These are phyloP conservation scores for Plasmopara viticola DNA, from an alignment of 352 stramenopile species.

Conservation along the genomic window DNA sequence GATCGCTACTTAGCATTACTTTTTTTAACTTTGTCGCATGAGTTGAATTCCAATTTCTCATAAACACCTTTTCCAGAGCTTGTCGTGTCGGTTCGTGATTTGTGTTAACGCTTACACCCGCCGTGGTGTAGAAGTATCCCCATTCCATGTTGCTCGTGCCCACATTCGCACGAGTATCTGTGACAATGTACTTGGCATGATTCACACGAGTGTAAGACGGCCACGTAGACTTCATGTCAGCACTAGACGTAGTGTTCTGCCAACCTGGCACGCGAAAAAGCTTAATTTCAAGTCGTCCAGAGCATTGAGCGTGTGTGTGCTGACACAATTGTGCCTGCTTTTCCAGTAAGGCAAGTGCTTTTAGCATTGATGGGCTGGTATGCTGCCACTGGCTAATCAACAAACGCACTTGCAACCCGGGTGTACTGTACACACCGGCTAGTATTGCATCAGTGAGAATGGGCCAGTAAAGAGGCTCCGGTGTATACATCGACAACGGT, in stretches of 20 bases:
- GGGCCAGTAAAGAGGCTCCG: slow-evolving; percentile 57
- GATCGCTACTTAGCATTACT: slow-evolving; percentile 1
- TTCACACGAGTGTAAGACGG: slow-evolving; percentile 74
- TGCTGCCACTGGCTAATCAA: slow-evolving; percentile 79
- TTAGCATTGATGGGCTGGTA: slow-evolving; percentile 47
- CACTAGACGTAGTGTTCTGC: slow-evolving; percentile 49
- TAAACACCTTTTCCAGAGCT: slow-evolving; percentile 54
- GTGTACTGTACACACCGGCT: slow-evolving; percentile 46
- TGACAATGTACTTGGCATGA: slow-evolving; percentile 84
- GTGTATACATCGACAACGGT: slow-evolving; percentile 64
- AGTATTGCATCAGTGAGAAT: slow-evolving; percentile 59
- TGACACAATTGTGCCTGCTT: slow-evolving; percentile 43
- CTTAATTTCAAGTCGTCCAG: slow-evolving; percentile 57
- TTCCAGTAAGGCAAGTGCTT: slow-evolving; percentile 39
- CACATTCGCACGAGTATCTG: slow-evolving; percentile 70
- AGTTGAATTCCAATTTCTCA: slow-evolving; percentile 72
- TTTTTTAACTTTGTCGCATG: slow-evolving; percentile 41
- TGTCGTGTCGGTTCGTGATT: slow-evolving; percentile 48
- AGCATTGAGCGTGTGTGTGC: slow-evolving; percentile 31
- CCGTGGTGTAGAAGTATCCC: slow-evolving; percentile 83
- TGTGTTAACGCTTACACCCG: slow-evolving; percentile 73
- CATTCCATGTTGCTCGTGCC: slow-evolving; percentile 85
- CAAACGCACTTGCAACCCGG: slow-evolving; percentile 43
- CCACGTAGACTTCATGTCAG: slow-evolving; percentile 28
- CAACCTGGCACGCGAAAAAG: slow-evolving; percentile 72